Percentiles rank a stretch among this genome's conserved stretches.
These are phyloP conservation scores for Quercus ilex DNA, from an alignment of 306 rosid species.

Conservation along the genomic window DNA sequence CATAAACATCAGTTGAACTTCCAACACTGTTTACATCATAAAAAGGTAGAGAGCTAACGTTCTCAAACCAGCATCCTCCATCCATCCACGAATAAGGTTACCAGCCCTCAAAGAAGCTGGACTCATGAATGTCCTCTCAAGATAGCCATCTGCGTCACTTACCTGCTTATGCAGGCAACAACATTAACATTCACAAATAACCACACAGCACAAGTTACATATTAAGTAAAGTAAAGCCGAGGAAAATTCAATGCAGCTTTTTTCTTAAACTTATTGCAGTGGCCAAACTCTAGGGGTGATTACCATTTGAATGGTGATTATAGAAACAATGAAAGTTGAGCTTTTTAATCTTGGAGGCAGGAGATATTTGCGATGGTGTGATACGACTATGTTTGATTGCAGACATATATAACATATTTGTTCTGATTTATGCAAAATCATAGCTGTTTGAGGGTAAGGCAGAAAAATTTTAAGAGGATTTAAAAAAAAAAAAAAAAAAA, in stretches of 20 bases:
- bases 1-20: slow-evolving; percentile 34
- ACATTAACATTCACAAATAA: slow-evolving; percentile 20
- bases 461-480: background rate
- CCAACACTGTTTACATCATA: slow-evolving; percentile 12
- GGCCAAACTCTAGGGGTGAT: background rate
- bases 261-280: background rate
- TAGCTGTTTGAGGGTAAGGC: background rate
- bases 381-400: background rate
- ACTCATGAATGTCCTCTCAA: slow-evolving; percentile 93
- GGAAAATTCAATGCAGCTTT: background rate
- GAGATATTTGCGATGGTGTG: background rate
- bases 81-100: slow-evolving; percentile 61
- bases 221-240: background rate
- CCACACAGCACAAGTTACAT: background rate
- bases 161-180: slow-evolving; percentile 50
- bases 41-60: slow-evolving; percentile 64
- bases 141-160: slow-evolving; percentile 69
- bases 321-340: background rate
- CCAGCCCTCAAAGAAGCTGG: slow-evolving; percentile 77
- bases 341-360: background rate
- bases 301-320: background rate
- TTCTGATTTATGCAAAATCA: background rate
- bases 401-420: too few relatives aligned
- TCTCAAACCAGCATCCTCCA: slow-evolving; percentile 96
- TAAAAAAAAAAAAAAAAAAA: background rate